Evolutionary conservation across 495 filamentous ascomycete species (phyloP).

Genomic region (Podospora pseudoanserina): DNA sequence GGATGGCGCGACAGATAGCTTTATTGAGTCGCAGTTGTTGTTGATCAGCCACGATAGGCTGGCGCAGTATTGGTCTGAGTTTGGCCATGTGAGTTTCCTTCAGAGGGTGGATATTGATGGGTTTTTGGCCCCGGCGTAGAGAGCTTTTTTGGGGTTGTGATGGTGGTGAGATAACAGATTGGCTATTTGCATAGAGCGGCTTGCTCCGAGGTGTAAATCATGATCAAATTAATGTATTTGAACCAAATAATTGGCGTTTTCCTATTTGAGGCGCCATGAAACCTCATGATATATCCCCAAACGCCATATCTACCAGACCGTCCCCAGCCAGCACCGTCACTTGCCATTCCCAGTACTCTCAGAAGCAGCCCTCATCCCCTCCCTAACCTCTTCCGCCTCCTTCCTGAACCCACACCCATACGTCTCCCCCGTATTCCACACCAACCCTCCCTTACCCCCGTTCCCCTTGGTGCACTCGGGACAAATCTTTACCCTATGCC

Average conservation of each 20-base stretch:
- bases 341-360: not conserved
- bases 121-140: slow-evolving; percentile 33
- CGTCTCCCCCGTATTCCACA: slow-evolving; percentile 28
- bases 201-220: no score
- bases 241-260: no score
- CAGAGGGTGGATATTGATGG: slow-evolving; percentile 72
- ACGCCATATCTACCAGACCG: not conserved
- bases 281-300: not conserved
- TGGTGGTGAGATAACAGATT: no score
- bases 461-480: slow-evolving; percentile 22
- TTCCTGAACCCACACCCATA: slow-evolving; percentile 32
- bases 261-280: no score
- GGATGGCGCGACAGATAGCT: slow-evolving; percentile 53
- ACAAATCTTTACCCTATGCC: slow-evolving; percentile 48
- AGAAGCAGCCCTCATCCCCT: slow-evolving; percentile 13
- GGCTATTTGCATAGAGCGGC: no score
- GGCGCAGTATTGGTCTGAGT: slow-evolving; percentile 77
- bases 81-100: slow-evolving; percentile 78
- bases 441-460: not conserved
- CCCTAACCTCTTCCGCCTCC: slow-evolving; percentile 24
- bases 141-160: no score
- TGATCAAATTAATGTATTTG: no score
- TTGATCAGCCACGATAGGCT: slow-evolving; percentile 71
- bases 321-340: not conserved
- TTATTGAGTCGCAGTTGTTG: slow-evolving; percentile 70